Evolutionary conservation across 495 filamentous ascomycete genomes (phyloP).

Genomic region (Rusavskia elegans): DNA sequence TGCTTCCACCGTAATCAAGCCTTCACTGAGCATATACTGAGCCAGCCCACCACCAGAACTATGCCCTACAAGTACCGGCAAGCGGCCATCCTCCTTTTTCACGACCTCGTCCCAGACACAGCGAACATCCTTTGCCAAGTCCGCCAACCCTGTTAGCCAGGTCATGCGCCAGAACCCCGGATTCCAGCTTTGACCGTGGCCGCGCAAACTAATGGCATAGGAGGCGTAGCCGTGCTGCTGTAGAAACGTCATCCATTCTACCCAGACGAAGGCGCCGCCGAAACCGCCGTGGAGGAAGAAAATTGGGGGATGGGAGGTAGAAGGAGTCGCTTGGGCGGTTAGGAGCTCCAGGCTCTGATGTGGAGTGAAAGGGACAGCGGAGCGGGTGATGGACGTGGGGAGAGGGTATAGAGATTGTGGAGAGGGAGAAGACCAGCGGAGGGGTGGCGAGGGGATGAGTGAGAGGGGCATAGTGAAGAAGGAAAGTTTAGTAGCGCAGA

Average conservation of each 20-base stretch:
- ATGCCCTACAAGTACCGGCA: conserved; percentile 30
- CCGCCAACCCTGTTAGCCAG: conserved; percentile 18
- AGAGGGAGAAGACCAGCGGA: neutral
- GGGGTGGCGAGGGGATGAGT: neutral
- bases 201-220: conserved; percentile 32
- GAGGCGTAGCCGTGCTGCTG: conserved; percentile 21
- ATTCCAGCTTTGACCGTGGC: conserved; percentile 32
- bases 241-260: conserved; percentile 28
- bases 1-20: conserved; percentile 21
- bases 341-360: too few relatives aligned
- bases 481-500: too few relatives aligned
- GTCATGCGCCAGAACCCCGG: conserved; percentile 24
- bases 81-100: conserved; percentile 2
- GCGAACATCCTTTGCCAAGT: conserved; percentile 26
- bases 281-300: conserved; percentile 33
- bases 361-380: neutral
- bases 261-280: conserved; percentile 30
- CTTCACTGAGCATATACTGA: conserved; percentile 26
- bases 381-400: neutral
- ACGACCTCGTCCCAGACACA: conserved; percentile 20
- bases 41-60: conserved; percentile 28
- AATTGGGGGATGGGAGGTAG: conserved; percentile 1
- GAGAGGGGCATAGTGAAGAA: neutral
- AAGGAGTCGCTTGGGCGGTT: neutral
- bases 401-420: neutral